phyloP scores from a whole-genome alignment of 2,329 filamentous ascomycete genomes.

The Cercospora citrullina region DNA sequence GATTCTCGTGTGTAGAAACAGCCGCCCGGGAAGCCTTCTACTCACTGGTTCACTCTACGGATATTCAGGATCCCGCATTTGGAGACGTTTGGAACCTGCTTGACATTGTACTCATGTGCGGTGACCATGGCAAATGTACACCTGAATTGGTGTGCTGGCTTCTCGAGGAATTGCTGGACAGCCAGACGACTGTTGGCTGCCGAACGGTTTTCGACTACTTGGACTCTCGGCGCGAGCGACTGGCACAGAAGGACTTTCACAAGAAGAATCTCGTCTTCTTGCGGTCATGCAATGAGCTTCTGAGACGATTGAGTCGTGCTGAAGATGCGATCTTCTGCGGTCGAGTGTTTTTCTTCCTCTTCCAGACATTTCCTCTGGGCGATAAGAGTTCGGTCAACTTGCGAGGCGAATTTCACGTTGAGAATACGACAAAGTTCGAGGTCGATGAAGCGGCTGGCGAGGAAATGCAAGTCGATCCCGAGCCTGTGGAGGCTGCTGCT shows the following conservation, averaged over 20 bases:
- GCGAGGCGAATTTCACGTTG: conserved; percentile 90
- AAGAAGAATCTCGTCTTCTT: conserved; percentile 86
- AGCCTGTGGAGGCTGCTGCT: conserved; percentile 16
- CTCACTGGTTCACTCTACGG: conserved; percentile 52
- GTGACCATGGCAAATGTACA: conserved; percentile 64
- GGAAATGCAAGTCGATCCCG: conserved; percentile 66
- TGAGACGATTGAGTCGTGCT: conserved; percentile 89
- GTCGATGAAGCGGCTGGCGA: conserved; percentile 42
- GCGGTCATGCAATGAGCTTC: conserved; percentile 90
- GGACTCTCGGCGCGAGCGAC: conserved; percentile 85
- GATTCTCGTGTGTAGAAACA: conserved; percentile 72
- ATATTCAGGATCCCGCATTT: conserved; percentile 76
- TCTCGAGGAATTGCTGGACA: conserved; percentile 92
- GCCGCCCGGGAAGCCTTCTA: conserved; percentile 81
- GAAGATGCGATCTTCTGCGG: conserved; percentile 98
- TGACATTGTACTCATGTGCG: conserved; percentile 85
- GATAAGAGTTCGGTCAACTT: conserved; percentile 98
- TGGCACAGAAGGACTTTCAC: conserved; percentile 76
- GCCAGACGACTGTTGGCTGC: conserved; percentile 90
- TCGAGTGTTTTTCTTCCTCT: conserved; percentile 96
- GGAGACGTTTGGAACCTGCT: conserved; percentile 89
- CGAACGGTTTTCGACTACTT: conserved; percentile 91
- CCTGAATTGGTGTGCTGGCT: conserved; percentile 83
- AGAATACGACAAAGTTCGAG: conserved; percentile 89
- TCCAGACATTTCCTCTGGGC: conserved; percentile 93